These are phyloP conservation scores for Fistulifera pelliculosa DNA, from an alignment of 108 stramenopile species.

Conservation along the genomic window DNA sequence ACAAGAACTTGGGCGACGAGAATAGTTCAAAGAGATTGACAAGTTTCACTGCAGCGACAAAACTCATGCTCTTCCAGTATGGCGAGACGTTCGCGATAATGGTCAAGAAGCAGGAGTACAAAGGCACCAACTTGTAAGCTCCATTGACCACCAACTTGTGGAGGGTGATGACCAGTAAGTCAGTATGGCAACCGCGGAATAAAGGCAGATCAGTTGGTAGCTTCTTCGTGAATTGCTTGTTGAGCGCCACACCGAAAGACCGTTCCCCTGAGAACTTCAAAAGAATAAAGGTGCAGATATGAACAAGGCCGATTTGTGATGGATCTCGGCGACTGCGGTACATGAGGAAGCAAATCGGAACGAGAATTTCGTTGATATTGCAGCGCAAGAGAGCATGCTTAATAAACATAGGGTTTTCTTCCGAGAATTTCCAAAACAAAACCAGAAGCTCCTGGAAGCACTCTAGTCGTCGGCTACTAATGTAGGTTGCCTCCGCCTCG, in stretches of 20 bases:
- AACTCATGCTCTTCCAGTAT: conserved; percentile 82
- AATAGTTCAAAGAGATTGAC: conserved; percentile 93
- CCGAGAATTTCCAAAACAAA: conserved; percentile 94
- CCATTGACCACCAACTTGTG: conserved; percentile 95
- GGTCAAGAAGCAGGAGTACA: conserved; percentile 94
- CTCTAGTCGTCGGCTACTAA: conserved; percentile 60
- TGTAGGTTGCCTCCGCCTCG: conserved; percentile 59
- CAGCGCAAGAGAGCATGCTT: conserved; percentile 75
- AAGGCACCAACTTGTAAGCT: conserved; percentile 69
- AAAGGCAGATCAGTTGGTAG: conserved; percentile 81
- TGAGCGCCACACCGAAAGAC: conserved; percentile 90
- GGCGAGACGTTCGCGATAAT: conserved; percentile 94
- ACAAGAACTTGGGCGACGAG: conserved; percentile 83
- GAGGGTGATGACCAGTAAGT: conserved; percentile 87
- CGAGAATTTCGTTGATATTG: conserved; percentile 76
- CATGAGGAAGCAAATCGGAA: conserved; percentile 92
- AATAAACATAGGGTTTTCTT: conserved; percentile 90
- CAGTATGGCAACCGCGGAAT: conserved; percentile 87
- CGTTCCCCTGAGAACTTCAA: conserved; percentile 92
- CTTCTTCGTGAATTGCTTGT: conserved; percentile 77
- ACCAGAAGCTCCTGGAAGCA: conserved; percentile 94
- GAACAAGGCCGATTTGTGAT: conserved; percentile 84
- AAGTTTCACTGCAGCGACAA: conserved; percentile 88
- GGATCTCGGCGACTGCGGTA: conserved; percentile 83
- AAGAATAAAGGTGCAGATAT: conserved; percentile 94